Percentiles rank a stretch among this genome's conserved stretches.
phyloP scores from a whole-genome alignment of 441 rosid genomes.

The Gossypium schwendimanii region DNA sequence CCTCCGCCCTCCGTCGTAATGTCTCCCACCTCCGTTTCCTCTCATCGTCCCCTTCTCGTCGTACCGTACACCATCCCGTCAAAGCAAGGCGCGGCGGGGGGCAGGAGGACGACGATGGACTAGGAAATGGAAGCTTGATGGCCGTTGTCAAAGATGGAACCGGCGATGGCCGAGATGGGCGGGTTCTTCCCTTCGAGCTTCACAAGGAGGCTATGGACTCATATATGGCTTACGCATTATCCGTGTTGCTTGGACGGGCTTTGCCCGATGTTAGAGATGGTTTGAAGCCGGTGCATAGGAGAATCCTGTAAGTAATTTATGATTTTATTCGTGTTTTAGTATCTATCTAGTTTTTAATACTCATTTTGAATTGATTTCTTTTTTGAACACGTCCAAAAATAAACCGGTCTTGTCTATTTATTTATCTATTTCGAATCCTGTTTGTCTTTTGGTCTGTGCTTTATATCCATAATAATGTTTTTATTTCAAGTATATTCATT shows the following conservation, averaged over 20 bases:
- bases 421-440: background rate
- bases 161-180: slow-evolving; percentile 26
- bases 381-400: background rate
- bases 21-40: slow-evolving; percentile 30
- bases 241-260: slow-evolving; percentile 88
- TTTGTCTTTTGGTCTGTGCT: background rate
- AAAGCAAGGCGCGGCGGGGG: slow-evolving; percentile 16
- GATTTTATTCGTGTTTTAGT: no score
- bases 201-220: slow-evolving; percentile 88
- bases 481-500: background rate
- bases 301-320: slow-evolving; percentile 54
- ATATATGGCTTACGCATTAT: slow-evolving; percentile 83
- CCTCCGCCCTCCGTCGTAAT: slow-evolving; percentile 20
- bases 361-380: background rate
- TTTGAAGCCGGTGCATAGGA: slow-evolving; percentile 83
- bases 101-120: slow-evolving; percentile 11
- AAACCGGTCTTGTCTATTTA: background rate
- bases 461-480: background rate
- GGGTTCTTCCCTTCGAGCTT: slow-evolving; percentile 64
- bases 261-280: slow-evolving; percentile 92
- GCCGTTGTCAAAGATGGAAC: slow-evolving; percentile 26
- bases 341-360: background rate
- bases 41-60: slow-evolving; percentile 18
- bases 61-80: background rate
- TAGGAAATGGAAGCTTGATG: slow-evolving; percentile 36